These are phyloP conservation scores for Stemphylium lycopersici DNA, from an alignment of 2,329 filamentous ascomycete species.

Conservation along the genomic window DNA sequence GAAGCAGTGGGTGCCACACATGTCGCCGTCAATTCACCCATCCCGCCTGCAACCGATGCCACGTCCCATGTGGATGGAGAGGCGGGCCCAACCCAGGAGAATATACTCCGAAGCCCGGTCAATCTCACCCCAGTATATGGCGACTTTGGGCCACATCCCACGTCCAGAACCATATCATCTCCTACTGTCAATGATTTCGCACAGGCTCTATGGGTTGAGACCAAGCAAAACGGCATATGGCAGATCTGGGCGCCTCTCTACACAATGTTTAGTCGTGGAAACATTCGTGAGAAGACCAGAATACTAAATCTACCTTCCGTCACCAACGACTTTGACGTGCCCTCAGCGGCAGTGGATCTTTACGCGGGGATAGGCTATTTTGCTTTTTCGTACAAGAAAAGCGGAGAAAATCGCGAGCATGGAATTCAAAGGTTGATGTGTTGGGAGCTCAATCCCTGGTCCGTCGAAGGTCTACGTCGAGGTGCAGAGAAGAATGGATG, in stretches of 20 bases:
- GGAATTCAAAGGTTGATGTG: slow-evolving; percentile 75
- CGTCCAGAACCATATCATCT: slow-evolving; percentile 19
- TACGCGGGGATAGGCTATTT: slow-evolving; percentile 97
- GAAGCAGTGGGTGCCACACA: slow-evolving; percentile 58
- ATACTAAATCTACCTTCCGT: slow-evolving; percentile 60
- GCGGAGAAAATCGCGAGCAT: slow-evolving; percentile 61
- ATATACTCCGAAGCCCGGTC: slow-evolving; percentile 75
- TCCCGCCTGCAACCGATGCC: slow-evolving; percentile 45
- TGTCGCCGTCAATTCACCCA: slow-evolving; percentile 65
- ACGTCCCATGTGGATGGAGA: background rate
- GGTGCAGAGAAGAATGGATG: slow-evolving; percentile 52
- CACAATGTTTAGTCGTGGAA: slow-evolving; percentile 94
- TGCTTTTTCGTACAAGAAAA: slow-evolving; percentile 78
- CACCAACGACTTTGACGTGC: slow-evolving; percentile 14
- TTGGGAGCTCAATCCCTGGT: slow-evolving; percentile 80
- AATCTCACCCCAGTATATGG: slow-evolving; percentile 74
- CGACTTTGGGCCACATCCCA: slow-evolving; percentile 67
- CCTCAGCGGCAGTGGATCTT: slow-evolving; percentile 67
- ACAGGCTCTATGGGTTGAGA: slow-evolving; percentile 76
- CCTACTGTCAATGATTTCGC: slow-evolving; percentile 62
- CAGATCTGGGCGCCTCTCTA: slow-evolving; percentile 89
- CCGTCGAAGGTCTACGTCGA: slow-evolving; percentile 52
- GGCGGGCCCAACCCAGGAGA: slow-evolving; percentile 48
- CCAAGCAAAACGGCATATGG: slow-evolving; percentile 73
- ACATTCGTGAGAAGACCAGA: slow-evolving; percentile 85